Evolutionary conservation across 371 early-diverging fungal species (phyloP).

Genomic region (Parasitella parasitica): DNA sequence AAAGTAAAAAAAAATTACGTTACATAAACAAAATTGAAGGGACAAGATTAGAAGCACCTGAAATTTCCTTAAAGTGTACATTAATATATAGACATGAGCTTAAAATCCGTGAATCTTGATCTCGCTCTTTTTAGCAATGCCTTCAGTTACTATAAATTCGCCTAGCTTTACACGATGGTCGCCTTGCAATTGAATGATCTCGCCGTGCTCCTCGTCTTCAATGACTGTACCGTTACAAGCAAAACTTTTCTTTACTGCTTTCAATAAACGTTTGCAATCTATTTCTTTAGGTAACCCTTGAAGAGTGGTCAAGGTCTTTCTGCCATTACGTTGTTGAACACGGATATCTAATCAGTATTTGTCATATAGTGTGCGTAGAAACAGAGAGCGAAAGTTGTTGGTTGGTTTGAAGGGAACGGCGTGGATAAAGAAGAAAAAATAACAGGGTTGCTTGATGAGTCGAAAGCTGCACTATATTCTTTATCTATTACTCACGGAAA

Average conservation of each 20-base stretch:
- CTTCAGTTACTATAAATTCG: conserved; percentile 72
- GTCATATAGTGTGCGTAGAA: conserved; percentile 14
- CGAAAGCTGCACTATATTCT: neutral
- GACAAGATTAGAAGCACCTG: too few relatives aligned
- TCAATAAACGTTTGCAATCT: conserved; percentile 87
- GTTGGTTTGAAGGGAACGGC: too few relatives aligned
- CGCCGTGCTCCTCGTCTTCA: conserved; percentile 86
- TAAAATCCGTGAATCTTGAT: conserved; percentile 97
- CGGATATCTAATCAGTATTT: conserved; percentile 73
- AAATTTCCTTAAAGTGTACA: too few relatives aligned
- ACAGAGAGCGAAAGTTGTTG: neutral
- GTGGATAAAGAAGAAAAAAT: too few relatives aligned
- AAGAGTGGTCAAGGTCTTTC: conserved; percentile 94
- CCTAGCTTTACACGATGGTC: conserved; percentile 89
- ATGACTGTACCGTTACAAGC: conserved; percentile 96
- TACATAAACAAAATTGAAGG: too few relatives aligned
- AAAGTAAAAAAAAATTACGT: too few relatives aligned
- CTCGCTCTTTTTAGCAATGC: conserved; percentile 77
- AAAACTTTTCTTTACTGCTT: conserved; percentile 93
- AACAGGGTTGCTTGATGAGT: conserved; percentile 8
- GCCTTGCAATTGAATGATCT: conserved; percentile 94
- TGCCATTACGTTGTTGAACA: conserved; percentile 95
- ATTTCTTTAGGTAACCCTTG: conserved; percentile 85
- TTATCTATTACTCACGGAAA: conserved; percentile 66
- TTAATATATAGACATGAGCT: too few relatives aligned